These are phyloP conservation scores for Trichothecium roseum DNA, from an alignment of 2,329 filamentous ascomycete genomes.

Conservation along the genomic window DNA sequence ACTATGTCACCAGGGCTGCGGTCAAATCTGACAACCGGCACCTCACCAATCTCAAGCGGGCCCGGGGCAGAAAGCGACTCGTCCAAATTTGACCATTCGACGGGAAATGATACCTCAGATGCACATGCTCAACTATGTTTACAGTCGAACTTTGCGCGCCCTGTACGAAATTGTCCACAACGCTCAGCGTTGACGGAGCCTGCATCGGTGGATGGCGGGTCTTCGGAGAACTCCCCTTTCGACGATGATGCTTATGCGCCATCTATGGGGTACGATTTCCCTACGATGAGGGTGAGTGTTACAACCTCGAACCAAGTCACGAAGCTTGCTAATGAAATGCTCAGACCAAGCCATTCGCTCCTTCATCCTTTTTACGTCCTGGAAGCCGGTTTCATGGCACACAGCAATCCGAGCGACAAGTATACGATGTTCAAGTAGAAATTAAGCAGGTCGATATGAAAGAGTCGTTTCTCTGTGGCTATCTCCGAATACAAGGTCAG, in stretches of 20 bases:
- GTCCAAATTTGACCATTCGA: not conserved
- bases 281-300: conserved; percentile 26
- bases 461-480: conserved; percentile 90
- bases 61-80: conserved; percentile 8
- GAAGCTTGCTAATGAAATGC: conserved; percentile 4
- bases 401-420: conserved; percentile 84
- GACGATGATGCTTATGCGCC: conserved; percentile 19
- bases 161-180: too few relatives aligned
- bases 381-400: conserved; percentile 85
- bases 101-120: too few relatives aligned
- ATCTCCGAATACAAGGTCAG: conserved; percentile 85
- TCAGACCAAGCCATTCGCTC: conserved; percentile 65
- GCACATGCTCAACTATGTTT: too few relatives aligned
- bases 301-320: conserved; percentile 26
- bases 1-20: conserved; percentile 33
- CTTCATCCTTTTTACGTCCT: conserved; percentile 76
- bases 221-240: not conserved
- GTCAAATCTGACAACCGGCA: conserved; percentile 19
- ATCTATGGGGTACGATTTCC: conserved; percentile 27
- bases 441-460: conserved; percentile 93
- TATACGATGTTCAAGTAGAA: conserved; percentile 93
- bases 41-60: conserved; percentile 20
- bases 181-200: not conserved
- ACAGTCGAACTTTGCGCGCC: too few relatives aligned
- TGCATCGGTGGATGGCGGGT: not conserved